Evolutionary conservation across 176 grass and related monocot genomes (phyloP), one percentile per base, ranked within the genome.

Genomic region (Oryza longistaminata): DNA sequence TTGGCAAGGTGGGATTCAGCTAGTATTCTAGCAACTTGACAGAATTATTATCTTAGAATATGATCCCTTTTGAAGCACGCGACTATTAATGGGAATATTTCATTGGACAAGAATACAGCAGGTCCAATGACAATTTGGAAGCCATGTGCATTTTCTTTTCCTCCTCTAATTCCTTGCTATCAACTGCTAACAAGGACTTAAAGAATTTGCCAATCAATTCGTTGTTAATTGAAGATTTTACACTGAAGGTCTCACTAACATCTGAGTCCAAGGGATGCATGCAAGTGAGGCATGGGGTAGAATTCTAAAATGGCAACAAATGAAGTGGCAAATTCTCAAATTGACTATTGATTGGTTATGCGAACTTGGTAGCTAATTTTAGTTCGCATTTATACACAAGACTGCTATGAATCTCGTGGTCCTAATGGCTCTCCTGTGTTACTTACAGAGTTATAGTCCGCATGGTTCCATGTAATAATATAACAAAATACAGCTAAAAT

Each of bases 11-110:
- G 3, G 49, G 14, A 85, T 71, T 85, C 83, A 71, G 50, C 31
- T 26, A 55, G 72, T 46, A 43, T 40, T 34, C 46, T n/a, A 78
- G 31, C 87, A 68, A 84, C 75, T 84, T 84, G 81, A 25, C 17
- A 15, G 52, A 79, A 88, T 68, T 75, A 60, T 80, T 31, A 46
- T 68, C 61, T 7, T 2, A 24, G 64, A 80, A 85, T 88, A 25
- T 68, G 73, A 67, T 74, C 44, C 9, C 19, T 11, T 25, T 35
- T 8, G 2, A 29, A n/a, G 3, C 14, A 48, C 27, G 43, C 7
- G 44, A 73, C 65, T 66, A 62, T 78, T 50, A 7, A 13, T 24
- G 9, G n/a, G 58, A 62, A 62, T 62, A 22, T 62, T 62, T 62
- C 55, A 60, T 62, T 24, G 58, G 21, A 62, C 58, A 62, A 62